phyloP scores from a whole-genome alignment of 2,329 filamentous ascomycete species.

The Byssoonygena ceratinophila region DNA sequence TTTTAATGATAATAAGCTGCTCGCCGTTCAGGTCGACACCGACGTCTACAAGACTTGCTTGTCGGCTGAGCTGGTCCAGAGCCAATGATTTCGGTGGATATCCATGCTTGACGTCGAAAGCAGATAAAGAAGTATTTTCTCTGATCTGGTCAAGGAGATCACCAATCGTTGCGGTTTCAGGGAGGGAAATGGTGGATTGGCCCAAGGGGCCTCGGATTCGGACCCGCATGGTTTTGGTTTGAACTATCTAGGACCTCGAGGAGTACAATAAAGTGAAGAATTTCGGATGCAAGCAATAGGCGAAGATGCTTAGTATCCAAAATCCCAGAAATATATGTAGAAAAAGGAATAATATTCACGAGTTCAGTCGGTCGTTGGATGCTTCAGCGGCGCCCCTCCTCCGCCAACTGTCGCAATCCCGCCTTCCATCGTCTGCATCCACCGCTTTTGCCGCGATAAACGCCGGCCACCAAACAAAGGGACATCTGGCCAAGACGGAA shows the following conservation, averaged over 20 bases:
- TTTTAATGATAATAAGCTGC: conserved; percentile 53
- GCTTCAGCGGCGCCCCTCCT: background rate
- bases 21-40: conserved; percentile 56
- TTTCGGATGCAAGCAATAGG: no score
- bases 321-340: background rate
- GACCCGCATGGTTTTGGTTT: conserved; percentile 50
- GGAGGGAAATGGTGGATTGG: conserved; percentile 57
- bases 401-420: background rate
- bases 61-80: conserved; percentile 43
- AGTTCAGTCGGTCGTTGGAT: background rate
- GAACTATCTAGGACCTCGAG: background rate
- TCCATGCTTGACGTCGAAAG: conserved; percentile 71
- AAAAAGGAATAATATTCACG: background rate
- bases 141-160: conserved; percentile 37
- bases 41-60: conserved; percentile 44
- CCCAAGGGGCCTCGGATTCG: conserved; percentile 66
- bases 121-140: conserved; percentile 52
- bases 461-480: background rate
- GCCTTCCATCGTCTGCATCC: background rate
- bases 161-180: conserved; percentile 50
- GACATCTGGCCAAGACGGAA: background rate
- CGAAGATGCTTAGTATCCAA: no score
- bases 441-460: background rate
- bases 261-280: no score
- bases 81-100: conserved; percentile 61